Evolutionary conservation across 1,284 basidiomycete genomes (phyloP).

Genomic region (Coriolopsis trogii): DNA sequence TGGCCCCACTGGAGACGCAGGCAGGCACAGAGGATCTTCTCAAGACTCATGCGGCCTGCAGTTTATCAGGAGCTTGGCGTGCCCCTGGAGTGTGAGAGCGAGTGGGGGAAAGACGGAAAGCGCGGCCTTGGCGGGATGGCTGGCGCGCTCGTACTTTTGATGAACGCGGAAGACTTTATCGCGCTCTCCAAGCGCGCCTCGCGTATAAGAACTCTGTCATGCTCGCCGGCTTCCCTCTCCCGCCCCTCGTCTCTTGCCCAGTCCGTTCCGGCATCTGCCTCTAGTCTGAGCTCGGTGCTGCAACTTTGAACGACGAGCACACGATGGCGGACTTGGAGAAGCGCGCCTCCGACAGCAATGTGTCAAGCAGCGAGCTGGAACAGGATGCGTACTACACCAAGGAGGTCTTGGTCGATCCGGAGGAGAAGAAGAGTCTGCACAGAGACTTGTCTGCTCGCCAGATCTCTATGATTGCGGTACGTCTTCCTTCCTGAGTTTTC

Average conservation of each 20-base stretch:
- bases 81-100: neutral
- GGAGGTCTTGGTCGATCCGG: constrained; percentile 45
- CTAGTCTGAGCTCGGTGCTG: neutral
- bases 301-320: neutral
- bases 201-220: constrained; percentile 7
- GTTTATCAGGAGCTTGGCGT: neutral
- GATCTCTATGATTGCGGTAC: constrained; percentile 72
- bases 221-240: neutral
- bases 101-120: neutral
- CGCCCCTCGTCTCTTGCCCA: neutral
- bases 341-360: constrained; percentile 2
- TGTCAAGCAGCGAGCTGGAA: constrained; percentile 5
- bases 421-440: constrained; percentile 50
- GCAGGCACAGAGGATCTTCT: too few species aligned
- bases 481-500: constrained; percentile 21
- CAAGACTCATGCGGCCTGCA: neutral
- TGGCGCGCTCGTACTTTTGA: constrained; percentile 2
- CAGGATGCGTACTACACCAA: constrained; percentile 32
- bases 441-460: constrained; percentile 67
- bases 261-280: neutral
- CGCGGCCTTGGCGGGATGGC: constrained; percentile 8
- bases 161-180: too few species aligned
- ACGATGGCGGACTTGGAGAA: constrained; percentile 27
- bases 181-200: too few species aligned
- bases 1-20: too few species aligned